Evolutionary conservation across 2,329 filamentous ascomycete genomes (phyloP).

Genomic region (Fusarium scirpi): DNA sequence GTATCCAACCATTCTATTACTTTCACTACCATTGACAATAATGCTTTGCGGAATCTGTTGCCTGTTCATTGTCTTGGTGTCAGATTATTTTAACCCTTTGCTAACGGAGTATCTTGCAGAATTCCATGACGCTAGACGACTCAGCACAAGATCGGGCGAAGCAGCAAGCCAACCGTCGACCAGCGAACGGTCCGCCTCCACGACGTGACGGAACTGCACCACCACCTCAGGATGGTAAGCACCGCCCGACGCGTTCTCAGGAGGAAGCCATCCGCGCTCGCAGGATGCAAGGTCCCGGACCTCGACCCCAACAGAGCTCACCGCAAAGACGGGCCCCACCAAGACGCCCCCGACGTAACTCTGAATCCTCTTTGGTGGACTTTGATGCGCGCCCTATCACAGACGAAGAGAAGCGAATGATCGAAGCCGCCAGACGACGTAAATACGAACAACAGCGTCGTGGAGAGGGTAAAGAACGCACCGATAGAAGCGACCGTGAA

Average conservation of each 20-base stretch:
- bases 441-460: conserved; percentile 42
- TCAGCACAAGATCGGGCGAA: conserved; percentile 52
- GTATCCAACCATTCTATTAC: conserved; percentile 54
- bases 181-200: conserved; percentile 46
- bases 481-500: conserved; percentile 42
- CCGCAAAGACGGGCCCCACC: conserved; percentile 44
- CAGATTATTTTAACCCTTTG: neutral
- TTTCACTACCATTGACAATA: neutral
- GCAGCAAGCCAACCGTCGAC: conserved; percentile 55
- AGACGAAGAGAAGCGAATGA: conserved; percentile 62
- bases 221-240: conserved; percentile 57
- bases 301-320: conserved; percentile 53
- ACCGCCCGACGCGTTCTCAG: conserved; percentile 74
- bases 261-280: conserved; percentile 71
- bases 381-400: conserved; percentile 67
- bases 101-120: conserved; percentile 59
- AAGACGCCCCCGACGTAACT: conserved; percentile 75
- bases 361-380: conserved; percentile 79
- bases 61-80: neutral
- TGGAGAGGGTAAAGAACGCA: conserved; percentile 42
- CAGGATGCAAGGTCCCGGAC: conserved; percentile 52
- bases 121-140: conserved; percentile 75
- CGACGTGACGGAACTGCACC: conserved; percentile 60
- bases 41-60: neutral
- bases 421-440: conserved; percentile 51